A percentile compares a stretch with the other conserved stretches of the same genome.
Evolutionary conservation across 2,329 filamentous ascomycete genomes (phyloP).

Genomic region (Fusarium sacchari): DNA sequence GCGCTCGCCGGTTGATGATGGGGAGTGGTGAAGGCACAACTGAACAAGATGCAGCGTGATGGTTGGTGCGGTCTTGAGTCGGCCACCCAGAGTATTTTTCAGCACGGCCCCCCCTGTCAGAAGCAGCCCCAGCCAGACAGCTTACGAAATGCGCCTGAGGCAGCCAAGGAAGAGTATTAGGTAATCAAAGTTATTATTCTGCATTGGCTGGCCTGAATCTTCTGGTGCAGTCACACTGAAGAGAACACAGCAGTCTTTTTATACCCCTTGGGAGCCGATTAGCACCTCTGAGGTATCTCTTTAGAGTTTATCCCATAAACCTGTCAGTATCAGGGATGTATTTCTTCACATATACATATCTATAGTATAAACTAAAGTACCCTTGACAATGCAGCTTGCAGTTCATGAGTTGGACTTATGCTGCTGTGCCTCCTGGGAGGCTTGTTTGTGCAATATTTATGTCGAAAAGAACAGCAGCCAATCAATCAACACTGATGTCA

Average conservation of each 20-base stretch:
- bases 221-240: not conserved
- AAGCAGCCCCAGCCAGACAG: constrained; percentile 41
- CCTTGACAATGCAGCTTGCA: not conserved
- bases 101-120: constrained; percentile 52
- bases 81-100: constrained; percentile 54
- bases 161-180: constrained; percentile 25
- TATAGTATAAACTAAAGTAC: not conserved
- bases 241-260: not conserved
- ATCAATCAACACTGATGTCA: not conserved
- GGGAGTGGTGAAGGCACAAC: constrained; percentile 64
- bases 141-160: constrained; percentile 37
- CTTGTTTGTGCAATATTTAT: not conserved
- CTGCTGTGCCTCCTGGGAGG: not conserved
- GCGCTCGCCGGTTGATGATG: constrained; percentile 62
- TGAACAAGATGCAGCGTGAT: constrained; percentile 61
- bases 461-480: not conserved
- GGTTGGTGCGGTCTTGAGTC: constrained; percentile 56
- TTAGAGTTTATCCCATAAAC: not conserved
- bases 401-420: not conserved
- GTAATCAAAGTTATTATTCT: constrained; percentile 12
- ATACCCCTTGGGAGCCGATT: not conserved
- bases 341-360: not conserved
- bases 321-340: not conserved
- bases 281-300: not conserved
- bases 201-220: not conserved